These are phyloP conservation scores for Ramaria sp. DNA, from an alignment of 768 basidiomycete species.

Conservation along the genomic window DNA sequence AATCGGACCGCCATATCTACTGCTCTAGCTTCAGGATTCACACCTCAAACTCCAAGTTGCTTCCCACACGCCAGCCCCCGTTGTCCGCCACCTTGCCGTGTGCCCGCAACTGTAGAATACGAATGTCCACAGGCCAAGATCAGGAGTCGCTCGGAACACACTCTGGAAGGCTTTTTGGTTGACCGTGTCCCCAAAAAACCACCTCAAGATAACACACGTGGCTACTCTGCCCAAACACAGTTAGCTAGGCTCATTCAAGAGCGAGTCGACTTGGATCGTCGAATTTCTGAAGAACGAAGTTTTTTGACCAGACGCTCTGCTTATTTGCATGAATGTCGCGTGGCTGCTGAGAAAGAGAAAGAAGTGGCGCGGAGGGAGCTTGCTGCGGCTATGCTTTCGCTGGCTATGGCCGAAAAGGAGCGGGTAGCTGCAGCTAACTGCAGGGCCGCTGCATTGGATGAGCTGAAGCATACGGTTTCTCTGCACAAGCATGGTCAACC, in stretches of 20 bases:
- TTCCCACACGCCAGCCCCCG: background rate
- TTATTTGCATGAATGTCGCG: conserved; percentile 8
- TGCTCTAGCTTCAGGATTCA: background rate
- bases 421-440: background rate
- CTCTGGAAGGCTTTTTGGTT: too few species aligned
- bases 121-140: too few species aligned
- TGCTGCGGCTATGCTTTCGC: background rate
- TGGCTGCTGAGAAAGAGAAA: conserved; percentile 6
- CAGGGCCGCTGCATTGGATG: background rate
- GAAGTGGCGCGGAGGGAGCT: background rate
- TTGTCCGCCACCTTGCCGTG: too few species aligned
- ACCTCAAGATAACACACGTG: background rate
- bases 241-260: background rate
- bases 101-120: too few species aligned
- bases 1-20: too few species aligned
- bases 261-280: background rate
- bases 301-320: background rate
- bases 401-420: background rate
- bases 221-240: background rate
- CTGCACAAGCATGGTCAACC: background rate
- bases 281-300: background rate
- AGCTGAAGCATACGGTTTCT: background rate
- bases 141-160: too few species aligned
- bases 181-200: too few species aligned
- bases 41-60: background rate